Percentiles rank a stretch among this genome's conserved stretches.
Conservation (phyloP, 352 stramenopile species). For the Thalassiosira sp. region DNA sequence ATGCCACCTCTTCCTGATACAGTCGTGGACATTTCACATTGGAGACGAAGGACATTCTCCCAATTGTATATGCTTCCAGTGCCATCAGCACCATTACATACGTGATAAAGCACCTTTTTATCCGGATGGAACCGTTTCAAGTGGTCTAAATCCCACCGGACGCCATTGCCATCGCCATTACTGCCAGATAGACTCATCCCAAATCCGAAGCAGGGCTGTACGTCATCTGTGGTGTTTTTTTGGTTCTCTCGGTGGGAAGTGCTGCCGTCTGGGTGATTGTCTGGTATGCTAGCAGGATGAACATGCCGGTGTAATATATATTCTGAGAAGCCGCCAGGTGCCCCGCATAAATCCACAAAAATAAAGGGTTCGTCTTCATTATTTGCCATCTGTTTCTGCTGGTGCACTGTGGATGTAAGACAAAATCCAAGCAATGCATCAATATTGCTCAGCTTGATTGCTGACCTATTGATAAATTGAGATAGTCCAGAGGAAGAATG, state of each 20-base stretch:
- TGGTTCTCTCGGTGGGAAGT: background rate
- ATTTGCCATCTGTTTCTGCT: background rate
- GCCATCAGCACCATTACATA: conserved; percentile 64
- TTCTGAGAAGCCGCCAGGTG: conserved; percentile 80
- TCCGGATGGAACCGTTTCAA: conserved; percentile 19
- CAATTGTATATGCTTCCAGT: conserved; percentile 80
- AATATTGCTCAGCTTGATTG: conserved; percentile 85
- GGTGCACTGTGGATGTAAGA: conserved; percentile 22
- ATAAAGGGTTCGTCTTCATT: conserved; percentile 45
- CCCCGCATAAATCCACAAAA: conserved; percentile 82
- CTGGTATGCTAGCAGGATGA: conserved; percentile 8
- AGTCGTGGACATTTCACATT: conserved; percentile 39
- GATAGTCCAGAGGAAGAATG: background rate
- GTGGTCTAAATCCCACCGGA: conserved; percentile 63
- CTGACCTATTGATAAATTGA: conserved; percentile 78
- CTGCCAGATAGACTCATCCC: conserved; percentile 76
- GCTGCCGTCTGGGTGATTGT: background rate
- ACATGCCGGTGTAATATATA: conserved; percentile 70
- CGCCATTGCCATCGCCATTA: conserved; percentile 71
- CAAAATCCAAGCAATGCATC: conserved; percentile 73
- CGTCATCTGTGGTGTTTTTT: background rate
- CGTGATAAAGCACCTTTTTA: conserved; percentile 37
- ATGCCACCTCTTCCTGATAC: conserved; percentile 7
- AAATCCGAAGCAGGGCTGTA: conserved; percentile 65
- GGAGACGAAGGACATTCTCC: conserved; percentile 69